Evolutionary conservation across 2,329 filamentous ascomycete genomes (phyloP), one percentile per base, ranked within the genome.

Genomic region (Aspergillus pseudoterreus): DNA sequence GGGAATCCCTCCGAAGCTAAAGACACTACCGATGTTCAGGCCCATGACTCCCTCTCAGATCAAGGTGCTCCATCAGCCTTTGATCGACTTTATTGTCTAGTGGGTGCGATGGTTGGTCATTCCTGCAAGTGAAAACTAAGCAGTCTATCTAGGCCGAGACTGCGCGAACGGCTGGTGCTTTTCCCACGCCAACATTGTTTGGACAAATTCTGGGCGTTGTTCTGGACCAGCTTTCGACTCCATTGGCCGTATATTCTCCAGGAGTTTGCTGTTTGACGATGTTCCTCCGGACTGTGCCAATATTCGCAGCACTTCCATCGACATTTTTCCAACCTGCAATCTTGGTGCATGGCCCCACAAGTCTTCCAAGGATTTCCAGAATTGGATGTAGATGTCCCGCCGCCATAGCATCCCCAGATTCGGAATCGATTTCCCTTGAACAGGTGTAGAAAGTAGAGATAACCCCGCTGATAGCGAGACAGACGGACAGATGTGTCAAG

Each of bases 21-120:
- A 21, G 4, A 33, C 45, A n/a, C 54, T 56, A 14, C 53, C 53
- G 4, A 33, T 33, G 3, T 56, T 51, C 10, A 56, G 53, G 53
- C 42, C 51, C 19, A 51, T 51, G 21, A 45, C 48, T 9, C 51
- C 54, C 4, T 56, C 51, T 3, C 54, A 56, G 19, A 35, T 39
- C 11, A 47, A 48, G 10, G 50, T 56, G 6, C 43, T 56, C 12
- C 54, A 56, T 33, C 53, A 56, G 15, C 51, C 54, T 3, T 43
- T 56, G 19, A 51, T 56, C 30, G 51, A 56, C 21, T 51, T 56
- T 14, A 36, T 53, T 14, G 51, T 56, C 19, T 56, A 51, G 54
- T 56, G 33, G 35, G 47, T 49, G 19, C 24, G 12, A 9, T 30
- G 42, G 35, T 17, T 14, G 12, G 14, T 17, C 10, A 38, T 15